A percentile compares a stretch with the other conserved stretches of the same genome.
Evolutionary conservation across 202 grass and related monocot species (phyloP).

Genomic region (Elaeis oleifera): DNA sequence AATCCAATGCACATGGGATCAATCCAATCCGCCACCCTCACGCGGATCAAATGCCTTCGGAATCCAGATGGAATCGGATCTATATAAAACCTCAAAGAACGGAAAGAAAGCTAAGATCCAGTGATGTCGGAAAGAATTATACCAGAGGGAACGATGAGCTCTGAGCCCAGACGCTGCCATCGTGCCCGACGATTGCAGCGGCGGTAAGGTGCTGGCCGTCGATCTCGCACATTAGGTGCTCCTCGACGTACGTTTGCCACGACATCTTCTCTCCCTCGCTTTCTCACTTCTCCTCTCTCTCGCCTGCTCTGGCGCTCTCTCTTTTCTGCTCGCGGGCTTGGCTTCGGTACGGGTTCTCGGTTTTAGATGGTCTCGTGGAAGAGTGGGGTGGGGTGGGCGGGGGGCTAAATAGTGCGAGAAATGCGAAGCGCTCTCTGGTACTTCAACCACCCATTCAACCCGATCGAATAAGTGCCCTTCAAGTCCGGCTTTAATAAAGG

Average conservation of each 20-base stretch:
- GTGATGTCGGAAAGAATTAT: not conserved
- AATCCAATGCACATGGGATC: too few species aligned
- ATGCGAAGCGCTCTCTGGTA: too few species aligned
- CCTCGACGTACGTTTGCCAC: conserved; percentile 71
- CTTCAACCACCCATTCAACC: conserved; percentile 33
- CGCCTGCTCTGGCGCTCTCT: not conserved
- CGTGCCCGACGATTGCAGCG: conserved; percentile 64
- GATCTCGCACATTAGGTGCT: conserved; percentile 73
- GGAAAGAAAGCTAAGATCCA: too few species aligned
- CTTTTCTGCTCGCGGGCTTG: not conserved
- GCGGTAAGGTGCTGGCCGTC: conserved; percentile 55
- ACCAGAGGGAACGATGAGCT: conserved; percentile 47
- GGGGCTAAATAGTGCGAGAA: too few species aligned
- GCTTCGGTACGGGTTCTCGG: not conserved
- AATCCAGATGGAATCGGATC: not conserved
- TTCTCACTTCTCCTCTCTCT: not conserved
- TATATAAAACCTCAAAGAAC: too few species aligned
- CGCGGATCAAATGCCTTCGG: not conserved
- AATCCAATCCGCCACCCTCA: not conserved
- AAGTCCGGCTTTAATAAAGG: conserved; percentile 22
- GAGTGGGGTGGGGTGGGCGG: too few species aligned
- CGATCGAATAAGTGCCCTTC: conserved; percentile 30
- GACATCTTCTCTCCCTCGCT: conserved; percentile 33
- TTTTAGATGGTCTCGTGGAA: too few species aligned
- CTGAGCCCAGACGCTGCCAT: conserved; percentile 64